A percentile compares a stretch with the other conserved stretches of the same genome.
Conservation (phyloP, 805 yeast genomes). For the Lipomyces oligophaga region DNA sequence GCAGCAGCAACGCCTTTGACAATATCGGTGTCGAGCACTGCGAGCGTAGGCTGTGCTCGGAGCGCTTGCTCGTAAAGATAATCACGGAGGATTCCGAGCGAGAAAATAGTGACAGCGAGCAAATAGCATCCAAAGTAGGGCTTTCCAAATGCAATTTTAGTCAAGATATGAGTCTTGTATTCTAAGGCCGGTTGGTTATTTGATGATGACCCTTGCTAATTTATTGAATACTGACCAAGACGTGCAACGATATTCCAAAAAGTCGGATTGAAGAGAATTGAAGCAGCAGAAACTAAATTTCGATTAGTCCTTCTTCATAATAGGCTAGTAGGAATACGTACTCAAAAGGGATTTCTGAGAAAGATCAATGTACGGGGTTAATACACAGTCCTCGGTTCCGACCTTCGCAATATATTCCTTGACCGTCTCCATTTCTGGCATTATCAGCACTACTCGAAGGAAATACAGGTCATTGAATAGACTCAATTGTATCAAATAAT, state of each 20-base stretch:
- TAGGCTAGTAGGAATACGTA: neutral
- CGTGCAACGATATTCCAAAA: slow-evolving; percentile 96
- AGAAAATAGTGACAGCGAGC: slow-evolving; percentile 77
- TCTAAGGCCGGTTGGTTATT: slow-evolving; percentile 41
- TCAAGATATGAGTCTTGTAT: slow-evolving; percentile 68
- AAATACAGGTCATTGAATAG: neutral
- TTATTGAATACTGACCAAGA: slow-evolving; percentile 38
- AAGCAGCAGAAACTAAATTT: slow-evolving; percentile 48
- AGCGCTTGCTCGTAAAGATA: slow-evolving; percentile 68
- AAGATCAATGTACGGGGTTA: slow-evolving; percentile 16
- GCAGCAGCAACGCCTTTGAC: slow-evolving; percentile 52
- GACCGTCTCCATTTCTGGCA: neutral
- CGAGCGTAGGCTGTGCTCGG: slow-evolving; percentile 62
- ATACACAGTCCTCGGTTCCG: too few relatives aligned
- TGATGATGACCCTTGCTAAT: neutral
- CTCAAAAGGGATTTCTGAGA: slow-evolving; percentile 17
- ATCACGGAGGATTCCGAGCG: slow-evolving; percentile 81
- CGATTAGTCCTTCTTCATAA: neutral
- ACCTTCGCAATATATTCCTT: neutral
- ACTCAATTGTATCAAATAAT: neutral
- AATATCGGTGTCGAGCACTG: slow-evolving; percentile 43
- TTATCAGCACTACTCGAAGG: neutral
- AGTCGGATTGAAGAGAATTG: slow-evolving; percentile 85
- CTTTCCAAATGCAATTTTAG: slow-evolving; percentile 67
- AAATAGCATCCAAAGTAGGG: slow-evolving; percentile 75